Percentiles rank a stretch among this genome's conserved stretches.
phyloP scores from a whole-genome alignment of 2,329 filamentous ascomycete genomes.

The Myriosclerotinia curreyana region DNA sequence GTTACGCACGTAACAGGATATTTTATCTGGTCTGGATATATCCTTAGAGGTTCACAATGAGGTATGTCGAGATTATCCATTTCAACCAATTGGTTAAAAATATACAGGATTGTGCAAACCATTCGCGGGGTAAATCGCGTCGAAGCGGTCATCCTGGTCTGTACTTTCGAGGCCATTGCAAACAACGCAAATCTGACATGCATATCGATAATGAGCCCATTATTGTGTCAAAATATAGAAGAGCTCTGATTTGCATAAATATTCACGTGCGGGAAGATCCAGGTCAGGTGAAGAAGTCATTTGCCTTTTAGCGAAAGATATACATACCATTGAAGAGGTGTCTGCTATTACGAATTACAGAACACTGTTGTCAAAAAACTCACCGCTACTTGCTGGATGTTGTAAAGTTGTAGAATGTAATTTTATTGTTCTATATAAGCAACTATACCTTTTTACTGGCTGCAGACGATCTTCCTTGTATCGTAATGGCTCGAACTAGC shows the following conservation, averaged over 20 bases:
- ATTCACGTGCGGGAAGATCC: background rate
- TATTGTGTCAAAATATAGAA: background rate
- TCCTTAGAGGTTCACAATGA: background rate
- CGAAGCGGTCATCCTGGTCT: background rate
- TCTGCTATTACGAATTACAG: too few species aligned
- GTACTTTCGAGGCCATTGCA: background rate
- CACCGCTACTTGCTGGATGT: too few species aligned
- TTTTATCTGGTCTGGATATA: background rate
- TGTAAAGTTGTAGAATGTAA: too few species aligned
- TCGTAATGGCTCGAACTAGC: background rate
- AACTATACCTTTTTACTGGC: too few species aligned
- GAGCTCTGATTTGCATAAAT: background rate
- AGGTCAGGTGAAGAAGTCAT: background rate
- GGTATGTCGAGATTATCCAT: background rate
- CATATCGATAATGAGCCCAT: background rate
- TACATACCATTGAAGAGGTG: slow-evolving; percentile 43
- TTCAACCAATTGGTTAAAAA: background rate
- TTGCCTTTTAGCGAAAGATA: slow-evolving; percentile 41
- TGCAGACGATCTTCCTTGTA: too few species aligned
- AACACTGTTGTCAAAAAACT: too few species aligned
- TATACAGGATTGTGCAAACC: background rate
- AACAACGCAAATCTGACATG: background rate
- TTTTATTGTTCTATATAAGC: too few species aligned
- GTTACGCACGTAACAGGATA: background rate
- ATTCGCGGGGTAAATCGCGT: background rate